Conservation (phyloP, 148 eudicot species). For the Limonium bicolor region DNA sequence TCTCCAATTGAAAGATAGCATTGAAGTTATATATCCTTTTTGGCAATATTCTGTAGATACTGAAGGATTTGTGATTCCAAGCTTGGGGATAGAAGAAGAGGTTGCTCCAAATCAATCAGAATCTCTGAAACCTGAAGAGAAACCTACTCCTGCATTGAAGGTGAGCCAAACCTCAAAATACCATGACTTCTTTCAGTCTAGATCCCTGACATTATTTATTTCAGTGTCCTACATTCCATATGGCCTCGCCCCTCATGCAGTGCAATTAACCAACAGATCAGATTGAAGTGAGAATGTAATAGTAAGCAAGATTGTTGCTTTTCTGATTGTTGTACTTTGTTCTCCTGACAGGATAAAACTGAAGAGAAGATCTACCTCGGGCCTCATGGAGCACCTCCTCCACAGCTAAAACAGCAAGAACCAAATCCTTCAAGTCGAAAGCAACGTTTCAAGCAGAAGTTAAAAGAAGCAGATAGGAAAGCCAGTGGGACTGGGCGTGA, state of each 20-base stretch:
- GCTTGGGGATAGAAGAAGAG: conserved; percentile 70
- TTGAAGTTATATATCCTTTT: neutral
- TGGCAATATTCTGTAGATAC: conserved; percentile 36
- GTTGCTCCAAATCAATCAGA: conserved; percentile 17
- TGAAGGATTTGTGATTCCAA: conserved; percentile 93
- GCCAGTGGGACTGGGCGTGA: conserved; percentile 51
- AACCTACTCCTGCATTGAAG: conserved; percentile 29
- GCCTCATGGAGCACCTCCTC: conserved; percentile 98
- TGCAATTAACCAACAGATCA: no score
- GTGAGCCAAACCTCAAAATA: conserved; percentile 24
- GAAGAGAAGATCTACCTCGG: conserved; percentile 91
- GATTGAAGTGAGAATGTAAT: no score
- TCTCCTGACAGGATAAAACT: conserved; percentile 41
- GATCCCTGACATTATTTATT: no score
- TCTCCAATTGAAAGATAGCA: neutral
- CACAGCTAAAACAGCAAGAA: conserved; percentile 68
- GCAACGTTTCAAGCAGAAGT: conserved; percentile 78
- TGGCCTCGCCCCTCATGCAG: no score
- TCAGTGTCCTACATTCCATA: no score
- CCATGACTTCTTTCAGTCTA: no score
- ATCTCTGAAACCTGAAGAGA: conserved; percentile 29
- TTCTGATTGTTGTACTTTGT: no score
- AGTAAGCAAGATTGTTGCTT: no score
- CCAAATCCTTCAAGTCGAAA: conserved; percentile 41
- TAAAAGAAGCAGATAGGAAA: conserved; percentile 75